Percentiles rank a stretch among this genome's conserved stretches.
Evolutionary conservation across 2,329 filamentous ascomycete species (phyloP).

Genomic region (Penicillium olsonii): DNA sequence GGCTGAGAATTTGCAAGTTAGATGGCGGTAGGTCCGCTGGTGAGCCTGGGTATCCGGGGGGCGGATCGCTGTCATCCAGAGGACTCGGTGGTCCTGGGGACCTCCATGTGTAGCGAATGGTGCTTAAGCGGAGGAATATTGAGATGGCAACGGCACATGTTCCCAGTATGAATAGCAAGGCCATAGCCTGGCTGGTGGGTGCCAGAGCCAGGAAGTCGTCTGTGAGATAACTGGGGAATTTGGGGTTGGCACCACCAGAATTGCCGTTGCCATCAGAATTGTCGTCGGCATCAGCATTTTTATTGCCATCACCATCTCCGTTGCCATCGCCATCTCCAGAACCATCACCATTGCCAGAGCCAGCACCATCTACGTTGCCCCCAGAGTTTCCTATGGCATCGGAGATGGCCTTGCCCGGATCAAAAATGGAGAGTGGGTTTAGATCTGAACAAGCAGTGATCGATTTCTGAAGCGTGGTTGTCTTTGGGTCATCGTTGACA

Average conservation of each 20-base stretch:
- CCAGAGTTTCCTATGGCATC: neutral
- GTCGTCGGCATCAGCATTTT: no score
- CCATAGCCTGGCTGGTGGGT: conserved; percentile 3
- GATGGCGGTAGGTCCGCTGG: conserved; percentile 3
- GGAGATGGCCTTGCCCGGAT: neutral
- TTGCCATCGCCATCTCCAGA: no score
- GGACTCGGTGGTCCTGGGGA: neutral
- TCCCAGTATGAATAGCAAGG: conserved; percentile 4
- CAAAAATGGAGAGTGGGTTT: neutral
- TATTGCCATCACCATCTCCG: no score
- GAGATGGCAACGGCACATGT: conserved; percentile 1
- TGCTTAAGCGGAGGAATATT: neutral
- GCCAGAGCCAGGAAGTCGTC: conserved; percentile 2
- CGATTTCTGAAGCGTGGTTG: neutral
- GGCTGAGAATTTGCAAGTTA: neutral
- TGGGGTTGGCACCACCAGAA: neutral
- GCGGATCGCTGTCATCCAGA: neutral
- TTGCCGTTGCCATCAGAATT: no score
- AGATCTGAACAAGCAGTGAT: conserved; percentile 1
- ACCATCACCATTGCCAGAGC: no score
- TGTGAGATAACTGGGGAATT: neutral
- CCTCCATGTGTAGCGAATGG: neutral
- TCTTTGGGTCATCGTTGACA: neutral
- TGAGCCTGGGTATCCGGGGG: conserved; percentile 2
- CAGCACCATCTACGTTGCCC: neutral